Evolutionary conservation across 2,329 filamentous ascomycete species (phyloP).

Genomic region (Phaeosphaeria sp.): DNA sequence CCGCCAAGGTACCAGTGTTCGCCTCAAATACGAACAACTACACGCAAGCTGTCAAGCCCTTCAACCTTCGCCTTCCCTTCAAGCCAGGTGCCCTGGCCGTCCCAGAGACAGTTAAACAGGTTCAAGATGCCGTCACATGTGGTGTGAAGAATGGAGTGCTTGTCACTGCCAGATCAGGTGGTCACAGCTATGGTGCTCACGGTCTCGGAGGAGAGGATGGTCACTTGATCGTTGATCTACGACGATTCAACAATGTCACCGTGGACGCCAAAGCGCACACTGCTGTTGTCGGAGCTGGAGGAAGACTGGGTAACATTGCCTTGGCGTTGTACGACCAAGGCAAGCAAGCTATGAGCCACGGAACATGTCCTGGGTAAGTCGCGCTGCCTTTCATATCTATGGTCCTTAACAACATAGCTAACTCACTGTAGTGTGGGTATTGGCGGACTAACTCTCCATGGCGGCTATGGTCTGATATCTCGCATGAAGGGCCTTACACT

Average conservation of each 20-base stretch:
- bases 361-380: slow-evolving; percentile 58
- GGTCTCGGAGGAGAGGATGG: slow-evolving; percentile 56
- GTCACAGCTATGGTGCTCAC: slow-evolving; percentile 64
- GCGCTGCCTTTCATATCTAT: neutral
- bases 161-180: slow-evolving; percentile 66
- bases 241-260: slow-evolving; percentile 51
- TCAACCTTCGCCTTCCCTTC: slow-evolving; percentile 36
- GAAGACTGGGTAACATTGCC: slow-evolving; percentile 50
- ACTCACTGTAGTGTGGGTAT: slow-evolving; percentile 31
- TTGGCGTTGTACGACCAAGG: slow-evolving; percentile 35
- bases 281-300: slow-evolving; percentile 55
- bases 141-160: slow-evolving; percentile 56
- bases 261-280: slow-evolving; percentile 48
- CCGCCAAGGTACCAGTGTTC: slow-evolving; percentile 22
- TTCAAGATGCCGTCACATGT: slow-evolving; percentile 63
- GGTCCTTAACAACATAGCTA: neutral
- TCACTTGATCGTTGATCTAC: slow-evolving; percentile 55
- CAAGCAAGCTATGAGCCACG: slow-evolving; percentile 54
- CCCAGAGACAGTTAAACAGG: slow-evolving; percentile 58
- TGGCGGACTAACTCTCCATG: slow-evolving; percentile 33
- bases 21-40: slow-evolving; percentile 31
- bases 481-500: slow-evolving; percentile 31
- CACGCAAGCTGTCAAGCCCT: slow-evolving; percentile 35
- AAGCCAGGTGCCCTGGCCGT: slow-evolving; percentile 63
- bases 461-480: slow-evolving; percentile 37